Evolutionary conservation across 2,329 filamentous ascomycete species (phyloP).

Genomic region (Dothidotthia symphoricarpi): DNA sequence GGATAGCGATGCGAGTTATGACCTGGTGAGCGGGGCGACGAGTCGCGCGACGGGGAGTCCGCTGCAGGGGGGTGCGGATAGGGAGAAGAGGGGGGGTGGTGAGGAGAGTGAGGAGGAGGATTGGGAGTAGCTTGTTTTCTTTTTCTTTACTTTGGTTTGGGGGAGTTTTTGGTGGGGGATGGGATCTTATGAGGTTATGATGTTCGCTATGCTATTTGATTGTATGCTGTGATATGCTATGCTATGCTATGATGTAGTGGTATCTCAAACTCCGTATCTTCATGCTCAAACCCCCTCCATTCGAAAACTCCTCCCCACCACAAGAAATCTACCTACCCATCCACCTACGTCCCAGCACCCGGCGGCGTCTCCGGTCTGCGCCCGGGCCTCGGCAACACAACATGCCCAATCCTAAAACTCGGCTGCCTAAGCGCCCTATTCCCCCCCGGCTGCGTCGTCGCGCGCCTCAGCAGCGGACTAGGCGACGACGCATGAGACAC

Average conservation of each 20-base stretch:
- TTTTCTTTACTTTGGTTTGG: neutral
- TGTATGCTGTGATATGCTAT: slow-evolving; percentile 1
- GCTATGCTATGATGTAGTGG: slow-evolving; percentile 2
- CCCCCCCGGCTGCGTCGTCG: slow-evolving; percentile 29
- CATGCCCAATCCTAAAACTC: slow-evolving; percentile 21
- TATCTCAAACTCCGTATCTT: slow-evolving; percentile 6
- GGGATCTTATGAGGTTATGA: neutral
- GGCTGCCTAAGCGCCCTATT: slow-evolving; percentile 18
- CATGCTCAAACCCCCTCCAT: neutral
- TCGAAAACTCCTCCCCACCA: neutral
- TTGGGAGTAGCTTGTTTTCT: slow-evolving; percentile 59
- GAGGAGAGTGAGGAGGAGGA: slow-evolving; percentile 67
- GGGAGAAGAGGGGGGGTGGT: slow-evolving; percentile 44
- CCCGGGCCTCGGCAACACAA: slow-evolving; percentile 18
- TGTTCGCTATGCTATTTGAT: neutral
- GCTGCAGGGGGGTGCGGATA: slow-evolving; percentile 44
- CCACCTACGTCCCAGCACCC: slow-evolving; percentile 12
- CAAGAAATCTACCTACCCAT: neutral
- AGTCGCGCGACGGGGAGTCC: slow-evolving; percentile 68
- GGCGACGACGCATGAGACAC: slow-evolving; percentile 7
- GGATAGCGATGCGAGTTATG: slow-evolving; percentile 94
- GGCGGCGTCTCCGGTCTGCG: slow-evolving; percentile 33
- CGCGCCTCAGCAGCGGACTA: slow-evolving; percentile 37
- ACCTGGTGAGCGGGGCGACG: slow-evolving; percentile 73
- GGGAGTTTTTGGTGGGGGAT: neutral